These are phyloP conservation scores for Pseudocercospora musae DNA, from an alignment of 2,329 filamentous ascomycete species.

Conservation along the genomic window DNA sequence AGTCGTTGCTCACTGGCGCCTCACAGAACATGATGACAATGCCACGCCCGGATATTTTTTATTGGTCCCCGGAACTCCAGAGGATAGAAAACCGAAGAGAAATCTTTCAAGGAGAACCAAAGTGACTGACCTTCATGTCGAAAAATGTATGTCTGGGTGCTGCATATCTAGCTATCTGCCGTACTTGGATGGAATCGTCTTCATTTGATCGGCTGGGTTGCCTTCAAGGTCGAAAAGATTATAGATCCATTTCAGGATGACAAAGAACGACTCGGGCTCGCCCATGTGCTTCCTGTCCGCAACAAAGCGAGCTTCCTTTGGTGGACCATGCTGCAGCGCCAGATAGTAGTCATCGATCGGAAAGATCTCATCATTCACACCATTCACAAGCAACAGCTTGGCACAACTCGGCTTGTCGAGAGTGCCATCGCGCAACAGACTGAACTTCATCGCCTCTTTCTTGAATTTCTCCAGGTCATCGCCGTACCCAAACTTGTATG, in stretches of 20 bases:
- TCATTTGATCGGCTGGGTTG: slow-evolving; percentile 44
- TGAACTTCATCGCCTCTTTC: slow-evolving; percentile 50
- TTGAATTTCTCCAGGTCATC: slow-evolving; percentile 47
- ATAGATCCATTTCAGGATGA: slow-evolving; percentile 51
- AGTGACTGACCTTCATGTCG: too few species aligned
- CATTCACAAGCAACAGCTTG: slow-evolving; percentile 55
- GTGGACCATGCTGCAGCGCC: slow-evolving; percentile 50
- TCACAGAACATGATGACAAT: too few species aligned
- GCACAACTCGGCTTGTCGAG: slow-evolving; percentile 50
- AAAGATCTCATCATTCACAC: slow-evolving; percentile 59
- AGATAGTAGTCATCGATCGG: slow-evolving; percentile 60
- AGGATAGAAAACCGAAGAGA: too few species aligned
- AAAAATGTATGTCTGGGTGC: too few species aligned
- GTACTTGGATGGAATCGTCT: slow-evolving; percentile 44
- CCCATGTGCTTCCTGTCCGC: slow-evolving; percentile 49
- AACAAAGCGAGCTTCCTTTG: slow-evolving; percentile 53
- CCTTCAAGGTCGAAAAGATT: slow-evolving; percentile 45
- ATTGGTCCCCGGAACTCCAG: too few species aligned
- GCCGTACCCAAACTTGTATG: slow-evolving; percentile 49
- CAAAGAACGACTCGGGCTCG: slow-evolving; percentile 48
- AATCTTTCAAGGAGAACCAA: too few species aligned
- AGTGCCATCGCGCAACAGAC: slow-evolving; percentile 54
- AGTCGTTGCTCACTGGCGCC: too few species aligned
- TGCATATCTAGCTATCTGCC: slow-evolving; percentile 6
- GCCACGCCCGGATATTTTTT: too few species aligned